Percentiles rank a stretch among this genome's conserved stretches.
Evolutionary conservation across 2,329 filamentous ascomycete genomes (phyloP).

Genomic region (Dactylonectria macrodidyma): DNA sequence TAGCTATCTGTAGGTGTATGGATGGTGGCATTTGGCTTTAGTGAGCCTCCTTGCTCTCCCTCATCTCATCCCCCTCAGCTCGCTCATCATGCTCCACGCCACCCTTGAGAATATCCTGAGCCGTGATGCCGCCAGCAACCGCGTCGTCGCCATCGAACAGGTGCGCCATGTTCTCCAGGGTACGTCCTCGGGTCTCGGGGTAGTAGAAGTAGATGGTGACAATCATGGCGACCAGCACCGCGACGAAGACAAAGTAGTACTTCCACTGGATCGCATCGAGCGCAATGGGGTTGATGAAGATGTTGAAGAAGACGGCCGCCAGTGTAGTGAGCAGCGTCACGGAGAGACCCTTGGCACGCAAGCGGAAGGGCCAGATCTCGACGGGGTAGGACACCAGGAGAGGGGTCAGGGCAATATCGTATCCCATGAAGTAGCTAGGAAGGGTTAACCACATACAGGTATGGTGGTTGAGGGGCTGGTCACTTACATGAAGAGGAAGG

Average conservation of each 20-base stretch:
- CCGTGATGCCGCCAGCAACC: constrained; percentile 9
- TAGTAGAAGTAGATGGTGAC: constrained; percentile 27
- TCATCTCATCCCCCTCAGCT: constrained; percentile 3
- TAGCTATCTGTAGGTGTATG: not conserved
- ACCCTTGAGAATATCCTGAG: constrained; percentile 16
- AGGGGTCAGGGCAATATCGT: constrained; percentile 68
- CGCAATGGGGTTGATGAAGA: constrained; percentile 43
- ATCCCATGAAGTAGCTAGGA: constrained; percentile 53
- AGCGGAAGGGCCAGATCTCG: constrained; percentile 43
- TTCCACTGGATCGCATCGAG: constrained; percentile 39
- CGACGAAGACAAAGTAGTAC: constrained; percentile 38
- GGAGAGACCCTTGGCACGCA: constrained; percentile 41
- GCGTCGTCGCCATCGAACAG: constrained; percentile 29
- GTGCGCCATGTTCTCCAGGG: constrained; percentile 41
- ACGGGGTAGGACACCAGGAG: constrained; percentile 53
- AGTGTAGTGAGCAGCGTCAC: constrained; percentile 37
- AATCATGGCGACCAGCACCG: constrained; percentile 23
- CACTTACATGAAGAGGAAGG: constrained; percentile 13
- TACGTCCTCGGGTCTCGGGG: constrained; percentile 33
- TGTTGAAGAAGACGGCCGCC: constrained; percentile 38
- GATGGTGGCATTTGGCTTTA: not conserved
- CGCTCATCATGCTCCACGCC: constrained; percentile 11
- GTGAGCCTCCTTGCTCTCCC: not conserved
- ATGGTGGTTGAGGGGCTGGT: constrained; percentile 35
- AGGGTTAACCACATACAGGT: not conserved